Percentiles rank a stretch among this genome's conserved stretches.
Conservation (phyloP, 2,329 filamentous ascomycete genomes). For the Nigrospora osmanthi region DNA sequence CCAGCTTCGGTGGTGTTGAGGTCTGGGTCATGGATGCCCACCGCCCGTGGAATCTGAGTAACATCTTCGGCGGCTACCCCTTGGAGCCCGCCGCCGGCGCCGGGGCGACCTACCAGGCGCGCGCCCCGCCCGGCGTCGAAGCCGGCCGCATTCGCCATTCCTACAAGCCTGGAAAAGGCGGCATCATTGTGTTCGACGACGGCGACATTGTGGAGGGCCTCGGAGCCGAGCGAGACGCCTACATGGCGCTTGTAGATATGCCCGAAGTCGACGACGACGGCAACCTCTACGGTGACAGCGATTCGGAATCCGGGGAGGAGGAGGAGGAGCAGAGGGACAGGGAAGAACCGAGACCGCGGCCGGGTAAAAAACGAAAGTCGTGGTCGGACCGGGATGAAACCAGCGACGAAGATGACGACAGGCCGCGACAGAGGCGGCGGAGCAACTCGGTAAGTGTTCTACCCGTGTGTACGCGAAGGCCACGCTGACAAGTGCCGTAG, state of each 20-base stretch:
- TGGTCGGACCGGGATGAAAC: constrained; percentile 66
- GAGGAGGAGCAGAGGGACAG: constrained; percentile 53
- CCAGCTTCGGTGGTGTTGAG: constrained; percentile 73
- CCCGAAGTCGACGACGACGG: constrained; percentile 75
- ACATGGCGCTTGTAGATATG: constrained; percentile 82
- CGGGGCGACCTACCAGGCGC: constrained; percentile 36
- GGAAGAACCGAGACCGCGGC: constrained; percentile 34
- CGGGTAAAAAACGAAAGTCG: constrained; percentile 70
- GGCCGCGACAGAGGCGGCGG: constrained; percentile 71
- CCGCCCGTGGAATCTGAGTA: constrained; percentile 88
- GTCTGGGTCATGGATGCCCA: constrained; percentile 92
- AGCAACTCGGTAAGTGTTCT: constrained; percentile 69
- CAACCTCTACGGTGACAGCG: constrained; percentile 51
- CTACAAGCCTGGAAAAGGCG: constrained; percentile 74
- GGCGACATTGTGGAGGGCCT: constrained; percentile 89
- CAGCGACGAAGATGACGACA: constrained; percentile 64
- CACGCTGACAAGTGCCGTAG: constrained; percentile 24
- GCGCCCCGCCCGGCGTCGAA: constrained; percentile 58
- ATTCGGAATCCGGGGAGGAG: constrained; percentile 49
- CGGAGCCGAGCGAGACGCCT: constrained; percentile 67
- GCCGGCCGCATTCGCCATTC: constrained; percentile 63
- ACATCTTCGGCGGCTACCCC: constrained; percentile 76
- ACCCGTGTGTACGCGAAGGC: neutral
- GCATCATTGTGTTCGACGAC: constrained; percentile 91
- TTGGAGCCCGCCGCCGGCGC: constrained; percentile 42